Conservation (phyloP, 164 flowering plant species). For the Magnolia changhungtana region DNA sequence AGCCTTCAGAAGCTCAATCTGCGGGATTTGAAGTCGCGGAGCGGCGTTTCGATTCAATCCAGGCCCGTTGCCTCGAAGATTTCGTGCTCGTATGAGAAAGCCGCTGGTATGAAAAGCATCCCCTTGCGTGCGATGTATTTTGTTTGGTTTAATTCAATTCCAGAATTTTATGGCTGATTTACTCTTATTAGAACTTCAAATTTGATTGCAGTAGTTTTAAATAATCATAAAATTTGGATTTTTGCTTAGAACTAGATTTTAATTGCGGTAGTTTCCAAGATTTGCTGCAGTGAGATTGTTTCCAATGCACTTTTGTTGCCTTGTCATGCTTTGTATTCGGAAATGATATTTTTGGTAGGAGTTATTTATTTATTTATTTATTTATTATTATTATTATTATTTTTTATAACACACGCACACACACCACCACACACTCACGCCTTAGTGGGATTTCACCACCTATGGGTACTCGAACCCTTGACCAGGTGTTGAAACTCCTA, state of each 20-base stretch:
- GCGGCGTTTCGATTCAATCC: not conserved
- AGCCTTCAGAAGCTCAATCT: slow-evolving; percentile 23
- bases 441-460: no score
- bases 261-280: not conserved
- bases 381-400: no score
- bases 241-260: not conserved
- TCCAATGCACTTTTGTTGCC: no score
- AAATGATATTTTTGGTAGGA: not conserved
- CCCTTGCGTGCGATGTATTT: not conserved
- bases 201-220: not conserved
- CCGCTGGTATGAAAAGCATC: slow-evolving; percentile 28
- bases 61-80: slow-evolving; percentile 8
- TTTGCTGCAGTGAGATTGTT: not conserved
- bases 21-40: slow-evolving; percentile 17
- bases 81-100: slow-evolving; percentile 44
- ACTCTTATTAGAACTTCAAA: not conserved
- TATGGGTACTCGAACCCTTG: no score
- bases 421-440: no score
- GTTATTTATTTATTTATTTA: not conserved
- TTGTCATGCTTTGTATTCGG: not conserved
- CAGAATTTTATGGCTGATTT: not conserved
- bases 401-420: no score
- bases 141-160: not conserved
- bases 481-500: no score
- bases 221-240: not conserved